These are phyloP conservation scores for Phylloporus scabripes DNA, from an alignment of 768 basidiomycete genomes.

Conservation along the genomic window DNA sequence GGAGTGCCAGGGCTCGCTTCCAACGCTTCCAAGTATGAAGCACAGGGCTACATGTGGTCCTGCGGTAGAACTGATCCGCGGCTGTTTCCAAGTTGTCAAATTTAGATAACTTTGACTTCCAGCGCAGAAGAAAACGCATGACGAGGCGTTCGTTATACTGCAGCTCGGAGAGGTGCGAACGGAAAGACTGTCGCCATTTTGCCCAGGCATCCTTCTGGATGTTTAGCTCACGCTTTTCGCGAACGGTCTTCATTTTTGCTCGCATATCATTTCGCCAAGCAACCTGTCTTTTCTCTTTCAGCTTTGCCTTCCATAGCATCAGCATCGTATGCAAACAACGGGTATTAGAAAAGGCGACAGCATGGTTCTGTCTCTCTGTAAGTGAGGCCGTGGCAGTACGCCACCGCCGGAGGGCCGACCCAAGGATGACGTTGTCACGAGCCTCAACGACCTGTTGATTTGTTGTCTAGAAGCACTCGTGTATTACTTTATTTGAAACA, in stretches of 20 bases:
- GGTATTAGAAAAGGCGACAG: conserved; percentile 39
- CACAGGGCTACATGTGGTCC: conserved; percentile 33
- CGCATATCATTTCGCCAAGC: conserved; percentile 71
- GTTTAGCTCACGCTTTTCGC: conserved; percentile 49
- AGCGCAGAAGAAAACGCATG: conserved; percentile 41
- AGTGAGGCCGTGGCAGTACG: conserved; percentile 35
- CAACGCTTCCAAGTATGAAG: conserved; percentile 53
- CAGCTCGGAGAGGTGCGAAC: conserved; percentile 45
- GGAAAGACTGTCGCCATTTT: conserved; percentile 59
- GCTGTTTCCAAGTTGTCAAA: conserved; percentile 41
- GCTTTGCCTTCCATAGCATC: conserved; percentile 47
- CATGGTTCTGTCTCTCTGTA: conserved; percentile 38
- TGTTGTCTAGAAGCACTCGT: conserved; percentile 49
- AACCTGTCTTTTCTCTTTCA: conserved; percentile 50
- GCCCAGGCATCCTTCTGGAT: conserved; percentile 55
- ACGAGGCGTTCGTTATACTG: conserved; percentile 44
- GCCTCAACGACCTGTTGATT: conserved; percentile 63
- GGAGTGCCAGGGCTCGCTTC: conserved; percentile 43
- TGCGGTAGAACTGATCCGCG: conserved; percentile 46
- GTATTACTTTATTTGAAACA: conserved; percentile 12
- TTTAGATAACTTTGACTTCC: conserved; percentile 44
- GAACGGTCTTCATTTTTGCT: conserved; percentile 56
- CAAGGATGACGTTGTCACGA: conserved; percentile 58
- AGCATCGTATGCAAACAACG: conserved; percentile 42
- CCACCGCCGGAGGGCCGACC: conserved; percentile 59